Evolutionary conservation across 2,329 filamentous ascomycete species (phyloP), one percentile per base, ranked within the genome.

Genomic region (Cladophialophora carrionii): DNA sequence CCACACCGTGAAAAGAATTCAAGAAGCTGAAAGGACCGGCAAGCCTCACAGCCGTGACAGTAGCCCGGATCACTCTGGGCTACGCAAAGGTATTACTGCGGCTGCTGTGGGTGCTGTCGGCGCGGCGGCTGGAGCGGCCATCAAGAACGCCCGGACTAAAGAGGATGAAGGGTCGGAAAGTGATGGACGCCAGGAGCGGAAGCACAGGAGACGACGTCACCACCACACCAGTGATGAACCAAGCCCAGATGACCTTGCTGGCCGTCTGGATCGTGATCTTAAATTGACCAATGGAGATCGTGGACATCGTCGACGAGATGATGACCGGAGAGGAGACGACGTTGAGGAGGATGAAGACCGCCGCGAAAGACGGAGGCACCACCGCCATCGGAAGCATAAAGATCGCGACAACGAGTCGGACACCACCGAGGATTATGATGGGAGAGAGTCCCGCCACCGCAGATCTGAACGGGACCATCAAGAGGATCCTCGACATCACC

Each of bases 21-120:
- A 63, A 48, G 70, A 70, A 31, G 51, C 57, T 63, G 66, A 70
- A 20, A 59, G 53, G 51, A 49, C 60, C 37, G 57, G 61, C 48
- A 59, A 58, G 57, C 65, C 61, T 48, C 64, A 66, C 22, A 68
- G 65, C 41, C 64, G 70, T 22, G 68, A 71, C 12, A 52, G 52
- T n/a, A 72, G 71, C 49, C 69, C 69, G 10, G 71, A 71, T 14
- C 66, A 65, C 32, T 64, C 69, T 10, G 65, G 65, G 22, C 32
- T 68, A 14, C 70, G 67, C 20, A 69, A 68, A 57, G 65, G 63
- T 22, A 57, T 67, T 24, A 64, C 70, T 48, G 68, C 68, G 5
- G 71, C 70, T 14, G 66, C 66, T 20, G 68, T 67, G 10, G 67
- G 66, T 24, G 68, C 66, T n/a, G 67, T 65, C 34, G 69, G 65